phyloP scores from a whole-genome alignment of 2,329 filamentous ascomycete species.

The Stylonectria norvegica region DNA sequence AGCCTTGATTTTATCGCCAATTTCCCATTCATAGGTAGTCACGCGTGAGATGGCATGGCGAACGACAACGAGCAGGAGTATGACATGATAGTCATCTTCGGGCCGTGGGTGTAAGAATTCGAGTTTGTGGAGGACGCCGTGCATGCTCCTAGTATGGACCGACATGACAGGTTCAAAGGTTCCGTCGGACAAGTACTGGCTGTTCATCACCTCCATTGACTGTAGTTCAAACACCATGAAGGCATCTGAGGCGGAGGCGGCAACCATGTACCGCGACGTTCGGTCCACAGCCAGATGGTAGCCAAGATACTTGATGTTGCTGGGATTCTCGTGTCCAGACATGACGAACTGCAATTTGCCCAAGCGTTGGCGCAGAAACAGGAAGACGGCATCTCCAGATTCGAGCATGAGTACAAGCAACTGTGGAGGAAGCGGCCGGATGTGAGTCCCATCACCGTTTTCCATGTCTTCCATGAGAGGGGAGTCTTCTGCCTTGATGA shows the following conservation, averaged over 20 bases:
- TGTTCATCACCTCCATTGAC: conserved; percentile 48
- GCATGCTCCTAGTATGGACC: conserved; percentile 45
- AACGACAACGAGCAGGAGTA: conserved; percentile 66
- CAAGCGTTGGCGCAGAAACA: conserved; percentile 58
- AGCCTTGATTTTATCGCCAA: conserved; percentile 44
- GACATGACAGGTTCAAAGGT: conserved; percentile 57
- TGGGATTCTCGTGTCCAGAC: conserved; percentile 57
- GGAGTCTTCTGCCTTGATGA: conserved; percentile 39
- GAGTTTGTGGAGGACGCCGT: conserved; percentile 78
- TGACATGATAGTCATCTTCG: conserved; percentile 65
- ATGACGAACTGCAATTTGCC: conserved; percentile 58
- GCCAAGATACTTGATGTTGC: conserved; percentile 54
- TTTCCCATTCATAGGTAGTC: conserved; percentile 60
- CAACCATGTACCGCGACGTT: conserved; percentile 63
- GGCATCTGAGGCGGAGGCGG: conserved; percentile 66
- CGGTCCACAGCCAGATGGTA: conserved; percentile 75
- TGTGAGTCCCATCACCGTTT: conserved; percentile 4
- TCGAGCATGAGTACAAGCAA: conserved; percentile 74
- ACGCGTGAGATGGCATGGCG: conserved; percentile 46
- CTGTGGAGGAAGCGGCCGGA: conserved; percentile 63
- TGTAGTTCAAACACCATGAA: conserved; percentile 72
- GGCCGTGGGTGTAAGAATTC: conserved; percentile 75
- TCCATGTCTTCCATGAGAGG: conserved; percentile 34
- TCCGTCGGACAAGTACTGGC: conserved; percentile 44
- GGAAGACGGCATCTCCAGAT: conserved; percentile 69